These are phyloP conservation scores for Gryganskiella cystojenkinii DNA, from an alignment of 192 early-diverging fungal genomes.

Conservation along the genomic window DNA sequence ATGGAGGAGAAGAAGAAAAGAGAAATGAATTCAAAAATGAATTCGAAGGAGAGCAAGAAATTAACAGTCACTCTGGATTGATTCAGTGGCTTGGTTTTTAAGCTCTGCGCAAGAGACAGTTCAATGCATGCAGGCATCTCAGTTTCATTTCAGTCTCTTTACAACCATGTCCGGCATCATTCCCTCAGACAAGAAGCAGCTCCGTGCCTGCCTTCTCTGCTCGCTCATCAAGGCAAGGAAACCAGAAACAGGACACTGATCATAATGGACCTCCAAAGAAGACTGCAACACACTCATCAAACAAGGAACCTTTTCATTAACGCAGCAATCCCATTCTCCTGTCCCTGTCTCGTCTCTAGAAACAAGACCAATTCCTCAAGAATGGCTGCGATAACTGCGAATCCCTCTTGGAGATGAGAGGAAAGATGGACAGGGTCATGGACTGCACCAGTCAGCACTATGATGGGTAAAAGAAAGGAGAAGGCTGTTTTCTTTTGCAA, in stretches of 20 bases:
- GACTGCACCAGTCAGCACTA: conserved; percentile 85
- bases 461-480: conserved; percentile 67
- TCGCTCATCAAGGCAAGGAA: conserved; percentile 76
- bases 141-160: not conserved
- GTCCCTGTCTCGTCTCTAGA: conserved; percentile 48
- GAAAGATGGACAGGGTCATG: conserved; percentile 67
- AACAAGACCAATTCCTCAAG: conserved; percentile 74
- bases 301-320: not conserved
- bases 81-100: too few species aligned
- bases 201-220: conserved; percentile 85
- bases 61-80: too few species aligned
- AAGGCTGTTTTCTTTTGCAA: not conserved
- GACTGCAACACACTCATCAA: not conserved
- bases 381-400: conserved; percentile 89
- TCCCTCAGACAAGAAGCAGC: conserved; percentile 59
- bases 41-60: too few species aligned
- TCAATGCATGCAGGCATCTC: not conserved
- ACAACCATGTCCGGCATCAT: conserved; percentile 48
- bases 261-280: not conserved
- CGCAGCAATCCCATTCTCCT: not conserved
- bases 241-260: not conserved
- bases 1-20: not conserved
- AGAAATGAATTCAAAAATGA: not conserved
- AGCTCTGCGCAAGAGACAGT: too few species aligned
- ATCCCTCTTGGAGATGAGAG: conserved; percentile 74